Base-by-base conservation (phyloP, 768 basidiomycete species). In the Russula griseocarnosa region DNA sequence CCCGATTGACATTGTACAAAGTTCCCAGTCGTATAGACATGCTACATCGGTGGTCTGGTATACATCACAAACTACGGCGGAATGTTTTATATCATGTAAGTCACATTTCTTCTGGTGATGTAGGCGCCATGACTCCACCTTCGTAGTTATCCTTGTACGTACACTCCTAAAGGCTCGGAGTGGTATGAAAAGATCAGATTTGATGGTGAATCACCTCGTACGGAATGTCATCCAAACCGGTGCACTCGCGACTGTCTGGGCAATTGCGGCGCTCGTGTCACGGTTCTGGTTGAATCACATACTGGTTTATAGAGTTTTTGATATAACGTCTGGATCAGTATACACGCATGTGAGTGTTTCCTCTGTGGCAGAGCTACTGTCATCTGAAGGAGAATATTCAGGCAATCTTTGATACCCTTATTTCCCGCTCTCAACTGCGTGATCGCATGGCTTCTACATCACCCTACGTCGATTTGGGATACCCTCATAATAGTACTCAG, bases 201-300 rank as follows among this genome's bases (percentile, higher is more conserved):
- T 3, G 24, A 8, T 60, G 22, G n/a, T 60, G 40, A 44, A 30
- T 3, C 13, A 24, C 22, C 40, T 60, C 10, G 22, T 32, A 34
- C 59, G 59, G 16, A 24, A n/a, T 34, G 28, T 34, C 50, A 53
- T 60, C 50, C 58, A 60, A 60, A 60, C 28, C 13, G 58, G 38
- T 30, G 30, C 11, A 14, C 50, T 60, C 1, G 59, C 59, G 8
- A 53, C 30, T 6, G 13, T 24, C 40, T 60, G 59, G 59, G 40
- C 59, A 5, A 18, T 60, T 24, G n/a, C 30, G 24, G n/a, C 51
- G 4, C 18, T 44, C 20, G 42, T 10, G 5, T 11, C 59, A 11
- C 34, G 59, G 59, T 60, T 53, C 51, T 20, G 42, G 24, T 3
- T 60, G n/a, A 52, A 14, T 6, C 5, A 22, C 14, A 8, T 30